Percentiles rank a stretch among this genome's conserved stretches.
Conservation (phyloP, 805 yeast species). For the Huiozyma sinensis region DNA sequence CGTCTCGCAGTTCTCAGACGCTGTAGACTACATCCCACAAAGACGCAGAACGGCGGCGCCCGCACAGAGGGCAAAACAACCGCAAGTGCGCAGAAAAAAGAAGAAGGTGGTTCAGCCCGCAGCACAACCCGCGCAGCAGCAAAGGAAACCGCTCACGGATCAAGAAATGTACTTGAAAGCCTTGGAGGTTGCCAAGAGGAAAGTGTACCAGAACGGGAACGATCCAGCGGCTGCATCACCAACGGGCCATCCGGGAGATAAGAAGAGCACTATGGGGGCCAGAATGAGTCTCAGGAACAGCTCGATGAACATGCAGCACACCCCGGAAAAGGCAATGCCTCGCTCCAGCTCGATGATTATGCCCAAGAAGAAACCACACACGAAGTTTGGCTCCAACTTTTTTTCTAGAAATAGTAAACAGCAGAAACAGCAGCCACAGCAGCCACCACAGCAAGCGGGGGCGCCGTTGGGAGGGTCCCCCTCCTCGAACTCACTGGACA, state of each 20-base stretch:
- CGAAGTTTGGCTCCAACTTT: neutral
- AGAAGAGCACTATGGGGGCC: constrained; percentile 16
- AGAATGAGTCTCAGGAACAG: constrained; percentile 14
- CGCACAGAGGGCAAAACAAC: neutral
- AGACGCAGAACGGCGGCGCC: neutral
- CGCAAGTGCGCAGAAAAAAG: neutral
- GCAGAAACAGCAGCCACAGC: neutral
- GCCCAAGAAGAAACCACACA: no score
- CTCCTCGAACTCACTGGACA: neutral
- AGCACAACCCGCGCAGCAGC: neutral
- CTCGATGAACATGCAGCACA: neutral
- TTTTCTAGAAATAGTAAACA: neutral
- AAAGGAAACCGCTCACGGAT: constrained; percentile 13
- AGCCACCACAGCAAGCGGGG: neutral
- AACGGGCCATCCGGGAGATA: neutral
- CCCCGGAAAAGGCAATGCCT: neutral
- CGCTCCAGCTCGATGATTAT: no score
- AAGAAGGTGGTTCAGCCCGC: no score
- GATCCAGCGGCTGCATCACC: neutral
- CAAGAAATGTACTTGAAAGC: constrained; percentile 49
- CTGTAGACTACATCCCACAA: constrained; percentile 15
- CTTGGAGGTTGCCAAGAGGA: constrained; percentile 42
- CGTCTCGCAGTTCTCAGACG: constrained; percentile 21
- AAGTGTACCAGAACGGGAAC: constrained; percentile 33
- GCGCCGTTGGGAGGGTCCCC: neutral